These are phyloP conservation scores for Morella rubra DNA, from an alignment of 306 rosid species.

Conservation along the genomic window DNA sequence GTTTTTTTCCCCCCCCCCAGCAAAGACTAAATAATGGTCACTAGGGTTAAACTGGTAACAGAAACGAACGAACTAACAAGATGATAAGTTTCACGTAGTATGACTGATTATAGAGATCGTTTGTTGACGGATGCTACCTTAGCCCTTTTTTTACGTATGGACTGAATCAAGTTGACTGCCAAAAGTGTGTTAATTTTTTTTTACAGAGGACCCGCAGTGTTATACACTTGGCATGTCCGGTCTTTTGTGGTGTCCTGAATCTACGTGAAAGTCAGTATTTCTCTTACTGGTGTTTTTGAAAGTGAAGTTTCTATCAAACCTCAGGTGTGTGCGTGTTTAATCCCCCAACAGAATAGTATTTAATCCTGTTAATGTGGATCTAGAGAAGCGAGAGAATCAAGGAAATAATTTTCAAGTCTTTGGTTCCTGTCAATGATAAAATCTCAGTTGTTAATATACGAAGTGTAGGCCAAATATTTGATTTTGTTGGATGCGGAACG, in stretches of 20 bases:
- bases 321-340: neutral
- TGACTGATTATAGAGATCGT: neutral
- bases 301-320: neutral
- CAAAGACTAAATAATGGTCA: neutral
- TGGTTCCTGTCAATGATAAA: neutral
- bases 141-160: neutral
- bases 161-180: neutral
- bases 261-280: neutral
- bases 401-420: neutral
- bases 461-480: neutral
- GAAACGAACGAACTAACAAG: neutral
- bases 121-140: neutral
- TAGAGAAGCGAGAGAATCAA: neutral
- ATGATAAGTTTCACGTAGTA: too few species aligned
- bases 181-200: neutral
- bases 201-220: neutral
- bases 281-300: neutral
- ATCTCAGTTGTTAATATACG: neutral
- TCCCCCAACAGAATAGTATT: neutral
- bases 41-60: neutral
- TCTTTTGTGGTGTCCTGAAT: neutral
- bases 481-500: neutral
- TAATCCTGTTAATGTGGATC: slow-evolving; percentile 2
- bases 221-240: neutral
- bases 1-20: neutral